A percentile compares a stretch with the other conserved stretches of the same genome.
These are phyloP conservation scores for Lactarius tabidus DNA, from an alignment of 768 basidiomycete genomes.

Conservation along the genomic window DNA sequence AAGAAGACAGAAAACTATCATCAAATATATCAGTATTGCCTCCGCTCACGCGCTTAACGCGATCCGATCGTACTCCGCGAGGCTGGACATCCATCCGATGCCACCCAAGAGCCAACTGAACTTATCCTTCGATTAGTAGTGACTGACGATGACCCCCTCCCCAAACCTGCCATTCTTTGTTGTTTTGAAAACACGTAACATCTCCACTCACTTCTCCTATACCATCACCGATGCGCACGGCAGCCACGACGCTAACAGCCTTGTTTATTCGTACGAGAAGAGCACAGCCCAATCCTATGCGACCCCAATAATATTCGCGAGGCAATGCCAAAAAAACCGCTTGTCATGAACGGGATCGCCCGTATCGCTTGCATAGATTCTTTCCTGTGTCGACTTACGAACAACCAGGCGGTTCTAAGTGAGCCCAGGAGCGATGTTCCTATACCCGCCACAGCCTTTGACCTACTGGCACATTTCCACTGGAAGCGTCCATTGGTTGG, in stretches of 20 bases:
- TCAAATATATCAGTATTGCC: neutral
- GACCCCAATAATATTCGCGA: neutral
- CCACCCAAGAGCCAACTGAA: no score
- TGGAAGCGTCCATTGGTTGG: neutral
- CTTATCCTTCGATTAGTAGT: no score
- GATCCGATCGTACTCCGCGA: neutral
- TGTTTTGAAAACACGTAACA: no score
- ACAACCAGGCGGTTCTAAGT: neutral
- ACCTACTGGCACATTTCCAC: neutral
- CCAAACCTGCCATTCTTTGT: neutral
- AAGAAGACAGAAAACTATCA: no score
- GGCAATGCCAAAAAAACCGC: neutral
- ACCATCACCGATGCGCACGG: neutral
- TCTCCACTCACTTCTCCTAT: neutral
- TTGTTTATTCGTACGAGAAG: neutral
- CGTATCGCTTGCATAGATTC: neutral
- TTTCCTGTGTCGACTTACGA: neutral
- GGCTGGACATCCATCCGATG: neutral
- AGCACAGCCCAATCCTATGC: neutral
- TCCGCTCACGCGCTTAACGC: neutral
- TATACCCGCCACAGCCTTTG: neutral
- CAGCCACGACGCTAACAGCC: neutral
- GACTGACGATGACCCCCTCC: no score
- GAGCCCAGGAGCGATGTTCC: neutral
- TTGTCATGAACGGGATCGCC: neutral